Base-by-base conservation (phyloP, 2,329 filamentous ascomycete genomes). In the Fusarium albidum region DNA sequence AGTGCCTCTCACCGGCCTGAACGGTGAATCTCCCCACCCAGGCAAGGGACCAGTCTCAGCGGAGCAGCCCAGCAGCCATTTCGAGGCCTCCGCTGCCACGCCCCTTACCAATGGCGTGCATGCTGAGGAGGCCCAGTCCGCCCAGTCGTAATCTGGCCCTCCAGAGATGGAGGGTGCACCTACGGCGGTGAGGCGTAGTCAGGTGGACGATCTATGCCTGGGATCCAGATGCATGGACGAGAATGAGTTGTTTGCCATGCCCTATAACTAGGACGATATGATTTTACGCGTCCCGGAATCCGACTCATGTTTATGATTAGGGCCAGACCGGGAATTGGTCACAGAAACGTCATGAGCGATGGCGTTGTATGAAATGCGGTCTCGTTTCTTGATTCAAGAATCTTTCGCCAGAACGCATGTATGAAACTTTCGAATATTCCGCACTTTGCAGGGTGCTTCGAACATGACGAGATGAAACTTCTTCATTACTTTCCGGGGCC, bases 21-120 rank as follows among this genome's bases (percentile, higher is more conserved):
- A 54, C 15, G 48, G 53, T n/a, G 55, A 59, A 29, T 39, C 32
- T 21, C 40, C 21, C 10, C 59, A 55, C 33, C 12, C 40, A 12
- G 38, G 47, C 48, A 57, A 54, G 28, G 33, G 45, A 21, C 55
- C 54, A 15, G 54, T 42, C 40, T 39, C 57, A 12, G 39, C 59
- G 15, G 49, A 44, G 28, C 21, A 57, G 47, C 37, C 52, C 33
- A 69, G 69, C 34, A 64, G 68, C 17, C 58, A 64, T 25, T 47
- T 52, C 27, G 58, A 62, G 11, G 48, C 21, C 21, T 21, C 21
- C 21, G 21, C 54, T 27, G 15, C 50, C 26, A 33, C 45, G n/a
- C 55, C 65, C 9, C 54, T 63, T 41, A 62, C 59, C 2, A 72
- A 72, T 40, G 70, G 70, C 25, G 63, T 67, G n/a, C 67, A 71